phyloP scores from a whole-genome alignment of 257 asterid species.

The Prunella vulgaris region DNA sequence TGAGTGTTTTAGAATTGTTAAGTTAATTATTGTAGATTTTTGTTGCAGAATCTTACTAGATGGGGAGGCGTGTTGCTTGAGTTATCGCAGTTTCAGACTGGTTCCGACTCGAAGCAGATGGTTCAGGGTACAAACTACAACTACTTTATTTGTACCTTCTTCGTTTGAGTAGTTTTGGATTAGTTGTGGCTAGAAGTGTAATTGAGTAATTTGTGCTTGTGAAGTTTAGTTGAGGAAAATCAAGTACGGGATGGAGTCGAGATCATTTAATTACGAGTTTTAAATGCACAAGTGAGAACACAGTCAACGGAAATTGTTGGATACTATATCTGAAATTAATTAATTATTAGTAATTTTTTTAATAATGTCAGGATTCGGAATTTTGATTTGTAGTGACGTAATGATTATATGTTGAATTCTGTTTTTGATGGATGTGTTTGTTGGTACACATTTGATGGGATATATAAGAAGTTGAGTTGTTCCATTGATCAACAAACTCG shows the following conservation, averaged over 20 bases:
- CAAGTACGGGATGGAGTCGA: neutral
- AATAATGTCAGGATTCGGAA: neutral
- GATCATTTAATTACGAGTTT: neutral
- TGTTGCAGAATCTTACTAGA: constrained; percentile 73
- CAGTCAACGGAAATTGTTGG: neutral
- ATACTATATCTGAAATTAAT: neutral
- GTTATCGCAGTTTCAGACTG: constrained; percentile 76
- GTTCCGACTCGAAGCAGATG: constrained; percentile 72
- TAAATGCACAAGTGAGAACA: neutral
- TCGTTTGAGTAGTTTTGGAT: neutral
- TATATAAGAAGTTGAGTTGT: neutral
- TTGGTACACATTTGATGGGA: neutral
- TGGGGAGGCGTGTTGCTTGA: constrained; percentile 93
- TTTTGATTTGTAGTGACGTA: neutral
- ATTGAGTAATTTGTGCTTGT: neutral
- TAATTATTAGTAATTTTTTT: neutral
- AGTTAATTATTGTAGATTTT: constrained; percentile 1
- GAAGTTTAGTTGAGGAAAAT: neutral
- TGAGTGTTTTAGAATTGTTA: neutral
- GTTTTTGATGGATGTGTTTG: neutral
- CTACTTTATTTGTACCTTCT: neutral
- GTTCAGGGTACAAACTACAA: constrained; percentile 52
- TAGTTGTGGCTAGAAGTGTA: neutral
- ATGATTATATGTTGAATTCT: neutral
- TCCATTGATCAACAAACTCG: neutral